Conservation (phyloP, 2,329 filamentous ascomycete species). For the Colletotrichum caudatum region DNA sequence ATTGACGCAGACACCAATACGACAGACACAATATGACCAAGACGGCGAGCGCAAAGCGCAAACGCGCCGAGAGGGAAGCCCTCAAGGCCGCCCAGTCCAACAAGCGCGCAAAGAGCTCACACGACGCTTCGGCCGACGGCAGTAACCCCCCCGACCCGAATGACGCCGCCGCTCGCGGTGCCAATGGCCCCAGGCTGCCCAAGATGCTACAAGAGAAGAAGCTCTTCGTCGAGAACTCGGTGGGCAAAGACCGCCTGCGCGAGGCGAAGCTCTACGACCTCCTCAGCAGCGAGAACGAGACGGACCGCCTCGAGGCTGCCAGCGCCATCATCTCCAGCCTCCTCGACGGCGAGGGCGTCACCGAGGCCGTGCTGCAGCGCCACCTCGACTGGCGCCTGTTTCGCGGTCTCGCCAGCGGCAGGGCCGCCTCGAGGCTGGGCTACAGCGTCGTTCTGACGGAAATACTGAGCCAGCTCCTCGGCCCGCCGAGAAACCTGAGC, state of each 20-base stretch:
- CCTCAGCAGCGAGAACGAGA: constrained; percentile 69
- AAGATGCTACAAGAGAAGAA: constrained; percentile 51
- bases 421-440: constrained; percentile 88
- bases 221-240: constrained; percentile 65
- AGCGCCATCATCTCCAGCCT: constrained; percentile 69
- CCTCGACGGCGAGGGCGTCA: constrained; percentile 60
- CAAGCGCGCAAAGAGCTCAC: constrained; percentile 48
- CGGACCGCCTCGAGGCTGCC: constrained; percentile 69
- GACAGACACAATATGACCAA: constrained; percentile 36
- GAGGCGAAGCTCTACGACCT: constrained; percentile 72
- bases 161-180: constrained; percentile 12
- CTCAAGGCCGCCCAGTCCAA: constrained; percentile 38
- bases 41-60: constrained; percentile 43
- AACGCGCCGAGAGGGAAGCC: constrained; percentile 43
- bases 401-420: constrained; percentile 87
- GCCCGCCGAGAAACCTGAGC: constrained; percentile 56
- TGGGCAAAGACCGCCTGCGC: constrained; percentile 66
- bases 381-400: constrained; percentile 79
- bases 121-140: constrained; percentile 45
- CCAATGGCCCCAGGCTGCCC: constrained; percentile 37
- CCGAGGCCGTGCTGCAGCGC: constrained; percentile 66
- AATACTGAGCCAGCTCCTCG: constrained; percentile 78
- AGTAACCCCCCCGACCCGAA: constrained; percentile 13
- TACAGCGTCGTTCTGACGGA: constrained; percentile 92
- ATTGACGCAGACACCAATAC: not conserved